Base-by-base conservation (phyloP, 768 basidiomycete genomes). In the Amanita rubescens region DNA sequence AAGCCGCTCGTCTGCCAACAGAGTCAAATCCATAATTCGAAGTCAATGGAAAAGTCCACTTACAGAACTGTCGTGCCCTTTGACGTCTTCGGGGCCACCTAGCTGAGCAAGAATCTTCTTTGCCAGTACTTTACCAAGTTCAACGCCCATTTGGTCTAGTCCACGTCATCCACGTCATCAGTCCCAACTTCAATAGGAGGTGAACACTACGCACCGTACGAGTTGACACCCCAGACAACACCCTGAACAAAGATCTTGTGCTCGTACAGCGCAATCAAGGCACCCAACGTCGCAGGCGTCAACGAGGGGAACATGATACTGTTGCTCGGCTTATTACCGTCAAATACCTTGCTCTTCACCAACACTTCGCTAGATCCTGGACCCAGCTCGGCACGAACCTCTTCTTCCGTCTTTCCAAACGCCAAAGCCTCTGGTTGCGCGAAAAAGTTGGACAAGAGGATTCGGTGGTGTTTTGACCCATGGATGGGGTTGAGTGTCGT, bases 211-310 rank as follows among this genome's bases (percentile, higher is more conserved):
- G 32, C 50, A 91, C 91, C 94, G 67, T 92, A 98, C 3, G 92
- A 94, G 77, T 99, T 98, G 77, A 99, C 95, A 22, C 94, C 94
- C 94, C 94, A 98, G 55, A 98, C 77, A 42, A 90, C 87, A 65
- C 96, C 96, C 67, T 98, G 96, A 0, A 90, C 88, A 70, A 97
- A 97, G 66, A 99, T 96, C 78, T 99, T 99, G 78, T 99, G 96
- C 71, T 98, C 94, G 66, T 95, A 96, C 58, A 96, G 64, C 14
- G 88, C 24, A 27, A 17, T 41, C 47, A 51, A 14, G 30, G 19
- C 55, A 73, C 91, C 96, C 35, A 98, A 84, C 10, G 85, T 89
- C 38, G 84, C 81, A 11, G 96, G 95, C 1, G 93, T 96, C 63
- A 98, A 71, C 59, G 90, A 71, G 20, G 93, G 92, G 85, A 98